These are phyloP conservation scores for Cutaneotrichosporon arboriforme DNA, from an alignment of 1,284 basidiomycete genomes.

Conservation along the genomic window DNA sequence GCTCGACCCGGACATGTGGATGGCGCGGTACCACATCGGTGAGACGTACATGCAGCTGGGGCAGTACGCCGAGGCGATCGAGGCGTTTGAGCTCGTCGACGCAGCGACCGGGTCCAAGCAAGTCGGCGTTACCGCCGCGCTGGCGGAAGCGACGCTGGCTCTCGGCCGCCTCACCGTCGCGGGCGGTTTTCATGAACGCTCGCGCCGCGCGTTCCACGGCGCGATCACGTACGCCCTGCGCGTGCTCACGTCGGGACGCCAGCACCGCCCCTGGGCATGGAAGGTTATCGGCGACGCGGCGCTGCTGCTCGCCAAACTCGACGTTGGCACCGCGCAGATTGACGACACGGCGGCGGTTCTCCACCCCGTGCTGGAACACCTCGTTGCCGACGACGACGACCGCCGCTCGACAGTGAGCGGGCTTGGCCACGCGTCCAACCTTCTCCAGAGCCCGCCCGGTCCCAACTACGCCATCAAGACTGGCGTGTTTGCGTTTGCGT, in stretches of 20 bases:
- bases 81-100: conserved; percentile 60
- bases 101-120: conserved; percentile 50
- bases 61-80: conserved; percentile 67
- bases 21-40: conserved; percentile 75
- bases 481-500: conserved; percentile 66
- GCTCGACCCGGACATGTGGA: conserved; percentile 70
- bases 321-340: conserved; percentile 36
- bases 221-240: conserved; percentile 58
- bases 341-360: conserved; percentile 29
- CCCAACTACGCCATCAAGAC: conserved; percentile 52
- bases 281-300: conserved; percentile 78
- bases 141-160: conserved; percentile 69
- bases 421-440: conserved; percentile 36
- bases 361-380: conserved; percentile 32
- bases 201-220: conserved; percentile 64
- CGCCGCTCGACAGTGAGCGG: conserved; percentile 33
- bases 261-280: conserved; percentile 72
- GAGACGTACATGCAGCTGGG: conserved; percentile 79
- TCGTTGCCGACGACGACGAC: conserved; percentile 43
- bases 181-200: conserved; percentile 67
- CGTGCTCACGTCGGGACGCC: conserved; percentile 55
- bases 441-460: conserved; percentile 26
- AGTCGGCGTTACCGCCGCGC: conserved; percentile 64
- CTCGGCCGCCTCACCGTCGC: conserved; percentile 62
- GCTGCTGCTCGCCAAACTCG: conserved; percentile 56